Base-by-base conservation (phyloP, 148 eudicot species). In the Silene conica region DNA sequence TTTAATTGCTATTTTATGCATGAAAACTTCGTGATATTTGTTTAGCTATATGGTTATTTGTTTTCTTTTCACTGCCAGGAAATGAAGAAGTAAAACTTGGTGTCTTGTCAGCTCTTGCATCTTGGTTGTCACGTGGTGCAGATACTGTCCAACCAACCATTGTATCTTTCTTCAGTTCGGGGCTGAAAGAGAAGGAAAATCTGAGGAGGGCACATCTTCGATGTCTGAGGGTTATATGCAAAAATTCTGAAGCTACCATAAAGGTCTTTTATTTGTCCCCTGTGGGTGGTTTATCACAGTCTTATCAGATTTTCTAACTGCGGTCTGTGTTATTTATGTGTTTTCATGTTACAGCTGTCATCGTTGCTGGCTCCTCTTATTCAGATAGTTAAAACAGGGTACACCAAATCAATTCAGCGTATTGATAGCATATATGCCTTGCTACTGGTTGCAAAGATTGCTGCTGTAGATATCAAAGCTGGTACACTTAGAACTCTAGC, bases 71-170 rank as follows among this genome's bases (percentile, higher is more conserved):
- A 64, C 59, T 77, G 83, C 54, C 94, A 95, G 99, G 94, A 75
- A 95, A 92, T 77, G 99, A 95, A 80, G 99, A 95, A 75, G 97
- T 87, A 23, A 95, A 92, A 83, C 89, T 95, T 80, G 93, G 92
- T 38, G 76, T 84, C 72, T 84, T 92, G 80, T 84, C 87, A 63
- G 91, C 93, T 63, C 62, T 95, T 64, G 89, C 94, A 70, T 83
- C 87, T 75, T 95, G 99, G 99, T 89, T 83, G 61, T 82, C 83
- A 77, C 84, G 87, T 75, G 87, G 84, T 60, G 86, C 88, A 15
- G 91, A 82, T 76, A 80, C 80, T 70, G 69, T 89, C 25, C 86
- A 86, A 69, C 81, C 91, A 46, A 83, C 87, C 55, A 57, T 89
- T n/a, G 76, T 95, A 66, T 77, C 88, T 21, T 90, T 89, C 73